Evolutionary conservation across 1,139 yeast genomes (phyloP).

Genomic region (Waltiozyma sp.): DNA sequence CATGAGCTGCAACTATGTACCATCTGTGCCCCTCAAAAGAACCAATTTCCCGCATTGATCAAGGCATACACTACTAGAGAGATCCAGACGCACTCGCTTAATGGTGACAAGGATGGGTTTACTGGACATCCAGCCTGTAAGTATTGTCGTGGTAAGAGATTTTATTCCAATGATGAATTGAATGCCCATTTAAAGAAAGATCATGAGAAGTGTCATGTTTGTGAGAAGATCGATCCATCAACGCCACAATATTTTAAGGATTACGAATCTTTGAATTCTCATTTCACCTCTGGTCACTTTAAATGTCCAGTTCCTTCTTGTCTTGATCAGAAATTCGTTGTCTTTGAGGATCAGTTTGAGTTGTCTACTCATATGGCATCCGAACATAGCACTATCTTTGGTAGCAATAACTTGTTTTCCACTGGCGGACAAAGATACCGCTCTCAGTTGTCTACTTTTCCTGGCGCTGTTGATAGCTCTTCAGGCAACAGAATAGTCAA

Average conservation of each 20-base stretch:
- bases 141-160: constrained; percentile 64
- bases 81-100: constrained; percentile 56
- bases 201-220: constrained; percentile 85
- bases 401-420: constrained; percentile 37
- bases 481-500: neutral
- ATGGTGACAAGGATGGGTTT: constrained; percentile 65
- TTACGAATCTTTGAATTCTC: constrained; percentile 63
- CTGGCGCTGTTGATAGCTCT: constrained; percentile 3
- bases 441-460: constrained; percentile 59
- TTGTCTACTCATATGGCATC: constrained; percentile 79
- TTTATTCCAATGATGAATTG: constrained; percentile 84
- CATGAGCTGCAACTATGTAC: constrained; percentile 63
- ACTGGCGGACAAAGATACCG: constrained; percentile 38
- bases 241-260: constrained; percentile 71
- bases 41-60: constrained; percentile 67
- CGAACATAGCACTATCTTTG: constrained; percentile 57
- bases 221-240: constrained; percentile 60
- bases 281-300: constrained; percentile 64
- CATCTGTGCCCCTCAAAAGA: constrained; percentile 65
- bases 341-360: constrained; percentile 78
- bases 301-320: constrained; percentile 77
- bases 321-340: constrained; percentile 83
- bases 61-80: constrained; percentile 50
- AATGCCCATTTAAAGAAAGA: constrained; percentile 69
- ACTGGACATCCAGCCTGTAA: constrained; percentile 85